Conservation (phyloP, 495 filamentous ascomycete genomes). For the Filosporella fistucella region DNA sequence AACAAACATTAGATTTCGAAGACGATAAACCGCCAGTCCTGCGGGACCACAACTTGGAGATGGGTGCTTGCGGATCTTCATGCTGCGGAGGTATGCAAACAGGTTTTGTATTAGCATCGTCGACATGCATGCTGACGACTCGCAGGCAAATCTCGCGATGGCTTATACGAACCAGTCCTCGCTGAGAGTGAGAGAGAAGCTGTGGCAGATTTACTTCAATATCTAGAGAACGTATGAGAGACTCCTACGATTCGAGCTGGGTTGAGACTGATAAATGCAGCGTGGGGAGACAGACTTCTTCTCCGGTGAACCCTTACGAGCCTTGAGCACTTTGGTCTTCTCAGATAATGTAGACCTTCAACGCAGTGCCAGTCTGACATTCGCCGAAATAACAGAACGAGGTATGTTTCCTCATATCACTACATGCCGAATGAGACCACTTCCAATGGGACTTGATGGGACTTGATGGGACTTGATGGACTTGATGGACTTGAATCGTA, state of each 20-base stretch:
- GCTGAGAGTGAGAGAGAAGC: conserved; percentile 97
- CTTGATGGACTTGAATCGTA: too few species aligned
- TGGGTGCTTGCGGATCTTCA: conserved; percentile 45
- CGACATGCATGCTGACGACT: conserved; percentile 11
- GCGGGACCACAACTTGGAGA: conserved; percentile 26
- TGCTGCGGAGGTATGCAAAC: conserved; percentile 46
- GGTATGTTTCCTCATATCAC: too few species aligned
- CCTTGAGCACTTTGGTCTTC: conserved; percentile 91
- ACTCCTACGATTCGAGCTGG: neutral
- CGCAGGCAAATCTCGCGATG: conserved; percentile 82
- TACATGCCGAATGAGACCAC: too few species aligned
- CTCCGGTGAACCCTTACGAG: conserved; percentile 89
- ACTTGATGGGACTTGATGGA: too few species aligned
- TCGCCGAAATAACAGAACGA: conserved; percentile 98
- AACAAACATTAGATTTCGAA: too few species aligned
- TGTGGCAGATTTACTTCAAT: conserved; percentile 90
- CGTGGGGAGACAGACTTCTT: conserved; percentile 97
- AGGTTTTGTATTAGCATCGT: neutral
- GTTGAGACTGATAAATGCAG: conserved; percentile 39
- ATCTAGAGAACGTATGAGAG: conserved; percentile 83
- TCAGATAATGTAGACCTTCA: conserved; percentile 99
- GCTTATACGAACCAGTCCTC: conserved; percentile 89
- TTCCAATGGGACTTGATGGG: too few species aligned
- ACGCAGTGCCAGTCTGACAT: conserved; percentile 94
- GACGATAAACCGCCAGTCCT: conserved; percentile 18